Evolutionary conservation across 129 eudicot genomes (phyloP), one percentile per base, ranked within the genome.

Genomic region (Helianthus tuberosus): DNA sequence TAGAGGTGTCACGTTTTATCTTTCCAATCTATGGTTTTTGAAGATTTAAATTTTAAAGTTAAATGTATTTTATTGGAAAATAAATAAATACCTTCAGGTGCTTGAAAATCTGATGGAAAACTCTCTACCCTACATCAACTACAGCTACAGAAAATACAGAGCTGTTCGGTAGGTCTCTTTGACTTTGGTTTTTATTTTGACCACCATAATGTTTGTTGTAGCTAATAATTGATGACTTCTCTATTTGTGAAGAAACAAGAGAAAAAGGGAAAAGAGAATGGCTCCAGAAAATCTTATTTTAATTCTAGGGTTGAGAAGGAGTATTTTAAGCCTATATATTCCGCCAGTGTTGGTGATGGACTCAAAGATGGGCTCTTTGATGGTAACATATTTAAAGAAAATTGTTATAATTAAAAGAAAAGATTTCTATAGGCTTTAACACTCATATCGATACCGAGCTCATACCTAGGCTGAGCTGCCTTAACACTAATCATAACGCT

Each of bases 291-390:
- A 83, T 16, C 79, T 43, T 79, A 79, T 64, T 72, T 79, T 38
- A 85, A 84, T 59, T 72, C 93, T 1, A 82, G 97, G 78, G 86
- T 94, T 7, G 99, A 94, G 79, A 94, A 94, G 87, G 99, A 94
- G 74, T 94, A 79, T 74, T 93, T 90, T 15, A 94, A 94, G 82
- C 96, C 96, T 76, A 38, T 77, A 71, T 94, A 90, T 80, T 69
- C 90, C 53, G 96, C 99, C 11, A 94, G 99, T 81, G 75, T 91
- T 9, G 91, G 99, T 41, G 84, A 84, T 16, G 99, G 88, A 78
- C 92, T 94, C 46, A 97, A 94, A 91, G 99, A 94, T 82, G 99
- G 97, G 50, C 96, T 94, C 49, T 94, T 94, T 76, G 99, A 94
- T 78, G 99, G 99, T 94, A 90, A 83, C 69, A 53, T 64, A n/a